Percentiles rank a stretch among this genome's conserved stretches.
phyloP scores from a whole-genome alignment of 1,139 yeast genomes.

The Saccharomyces hybrid region DNA sequence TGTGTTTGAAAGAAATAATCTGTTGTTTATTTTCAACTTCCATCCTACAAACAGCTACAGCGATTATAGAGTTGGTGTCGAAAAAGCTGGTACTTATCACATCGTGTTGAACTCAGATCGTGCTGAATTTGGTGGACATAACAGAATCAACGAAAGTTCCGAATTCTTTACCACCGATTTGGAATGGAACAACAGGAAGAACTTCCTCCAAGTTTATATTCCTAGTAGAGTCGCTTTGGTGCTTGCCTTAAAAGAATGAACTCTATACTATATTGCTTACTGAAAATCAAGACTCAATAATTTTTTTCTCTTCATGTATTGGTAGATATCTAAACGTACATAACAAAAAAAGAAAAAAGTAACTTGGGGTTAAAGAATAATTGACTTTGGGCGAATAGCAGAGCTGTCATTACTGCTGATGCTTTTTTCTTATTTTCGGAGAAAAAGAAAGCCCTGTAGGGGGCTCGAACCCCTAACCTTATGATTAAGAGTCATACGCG shows the following conservation, averaged over 20 bases:
- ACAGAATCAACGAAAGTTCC: conserved; percentile 53
- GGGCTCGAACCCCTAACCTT: conserved; percentile 42
- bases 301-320: background rate
- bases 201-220: conserved; percentile 72
- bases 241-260: conserved; percentile 16
- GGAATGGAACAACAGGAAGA: conserved; percentile 71
- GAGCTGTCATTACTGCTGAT: background rate
- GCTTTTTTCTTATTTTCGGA: too few relatives aligned
- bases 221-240: conserved; percentile 80
- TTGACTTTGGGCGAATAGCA: background rate
- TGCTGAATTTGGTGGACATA: conserved; percentile 71
- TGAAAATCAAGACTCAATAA: background rate
- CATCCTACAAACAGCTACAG: conserved; percentile 76
- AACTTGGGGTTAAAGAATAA: background rate
- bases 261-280: background rate
- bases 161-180: conserved; percentile 63
- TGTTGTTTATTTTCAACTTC: conserved; percentile 80
- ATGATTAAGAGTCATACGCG: conserved; percentile 41
- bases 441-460: conserved; percentile 33
- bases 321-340: background rate
- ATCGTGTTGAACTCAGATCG: conserved; percentile 72
- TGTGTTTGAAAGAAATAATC: conserved; percentile 81
- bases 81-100: conserved; percentile 65
- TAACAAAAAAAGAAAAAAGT: conserved; percentile 12
- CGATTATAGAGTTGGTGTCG: conserved; percentile 86